Percentiles rank a stretch among this genome's conserved stretches.
Evolutionary conservation across 1,284 basidiomycete species (phyloP).

Genomic region (Mycosarcoma maydis): DNA sequence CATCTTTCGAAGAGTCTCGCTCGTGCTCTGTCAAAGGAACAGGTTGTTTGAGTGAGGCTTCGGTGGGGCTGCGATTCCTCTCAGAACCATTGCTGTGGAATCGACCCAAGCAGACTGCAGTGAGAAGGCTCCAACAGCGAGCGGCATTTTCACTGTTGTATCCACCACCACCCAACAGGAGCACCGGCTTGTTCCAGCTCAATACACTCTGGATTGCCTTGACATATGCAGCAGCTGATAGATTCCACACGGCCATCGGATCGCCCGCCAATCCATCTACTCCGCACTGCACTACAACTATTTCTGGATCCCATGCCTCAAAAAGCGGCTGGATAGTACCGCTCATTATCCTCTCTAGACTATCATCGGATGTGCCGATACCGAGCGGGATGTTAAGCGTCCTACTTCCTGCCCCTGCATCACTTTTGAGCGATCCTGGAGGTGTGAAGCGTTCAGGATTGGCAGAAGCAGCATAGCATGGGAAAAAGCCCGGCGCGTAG

Average conservation of each 20-base stretch:
- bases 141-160: slow-evolving; percentile 45
- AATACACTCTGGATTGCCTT: slow-evolving; percentile 26
- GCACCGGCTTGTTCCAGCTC: slow-evolving; percentile 33
- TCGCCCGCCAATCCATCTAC: slow-evolving; percentile 86
- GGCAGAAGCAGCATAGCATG: slow-evolving; percentile 67
- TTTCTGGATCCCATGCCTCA: slow-evolving; percentile 78
- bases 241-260: slow-evolving; percentile 76
- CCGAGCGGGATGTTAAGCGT: slow-evolving; percentile 45
- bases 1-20: not conserved
- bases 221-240: slow-evolving; percentile 71
- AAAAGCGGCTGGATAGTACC: slow-evolving; percentile 71
- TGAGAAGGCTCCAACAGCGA: slow-evolving; percentile 35
- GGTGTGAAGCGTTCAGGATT: slow-evolving; percentile 31
- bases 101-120: slow-evolving; percentile 30
- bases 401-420: slow-evolving; percentile 14
- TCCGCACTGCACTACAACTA: slow-evolving; percentile 84
- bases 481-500: slow-evolving; percentile 82
- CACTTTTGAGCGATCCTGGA: slow-evolving; percentile 28
- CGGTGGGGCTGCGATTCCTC: not conserved
- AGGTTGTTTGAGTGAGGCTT: slow-evolving; percentile 2
- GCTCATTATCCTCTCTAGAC: slow-evolving; percentile 20
- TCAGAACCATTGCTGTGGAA: slow-evolving; percentile 1
- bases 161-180: slow-evolving; percentile 50
- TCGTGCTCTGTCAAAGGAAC: slow-evolving; percentile 11
- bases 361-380: slow-evolving; percentile 23